phyloP scores from a whole-genome alignment of 1,284 basidiomycete genomes.

The Rhizoctonia solani region DNA sequence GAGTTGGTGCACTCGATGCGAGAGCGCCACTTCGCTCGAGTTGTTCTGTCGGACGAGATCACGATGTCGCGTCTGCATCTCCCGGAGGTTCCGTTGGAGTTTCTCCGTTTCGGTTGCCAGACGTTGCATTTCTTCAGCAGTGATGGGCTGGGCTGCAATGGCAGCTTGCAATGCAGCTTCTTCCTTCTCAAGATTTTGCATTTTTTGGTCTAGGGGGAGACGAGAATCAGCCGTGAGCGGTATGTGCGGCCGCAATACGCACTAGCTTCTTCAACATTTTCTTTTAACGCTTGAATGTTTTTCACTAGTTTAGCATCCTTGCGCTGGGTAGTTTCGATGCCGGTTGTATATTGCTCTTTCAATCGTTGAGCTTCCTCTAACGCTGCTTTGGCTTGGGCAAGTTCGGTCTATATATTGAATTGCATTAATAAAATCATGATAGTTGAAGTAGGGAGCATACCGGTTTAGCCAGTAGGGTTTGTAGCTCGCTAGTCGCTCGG shows the following conservation, averaged over 20 bases:
- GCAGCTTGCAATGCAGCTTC: slow-evolving; percentile 22
- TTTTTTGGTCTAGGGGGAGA: slow-evolving; percentile 20
- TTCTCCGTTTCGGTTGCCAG: slow-evolving; percentile 36
- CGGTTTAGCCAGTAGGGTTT: slow-evolving; percentile 7
- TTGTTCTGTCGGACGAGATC: slow-evolving; percentile 28
- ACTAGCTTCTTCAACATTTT: slow-evolving; percentile 26
- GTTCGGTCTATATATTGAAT: slow-evolving; percentile 2
- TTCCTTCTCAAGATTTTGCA: slow-evolving; percentile 31
- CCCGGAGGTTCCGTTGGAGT: slow-evolving; percentile 30
- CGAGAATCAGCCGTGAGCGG: background rate
- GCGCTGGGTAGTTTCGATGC: slow-evolving; percentile 32
- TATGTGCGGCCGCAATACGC: background rate
- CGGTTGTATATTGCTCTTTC: slow-evolving; percentile 21
- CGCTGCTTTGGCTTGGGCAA: slow-evolving; percentile 6
- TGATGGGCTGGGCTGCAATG: slow-evolving; percentile 36
- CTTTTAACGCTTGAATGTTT: slow-evolving; percentile 20
- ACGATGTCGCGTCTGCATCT: slow-evolving; percentile 14
- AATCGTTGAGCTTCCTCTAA: slow-evolving; percentile 7
- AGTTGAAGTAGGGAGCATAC: slow-evolving; percentile 4
- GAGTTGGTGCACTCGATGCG: slow-evolving; percentile 32
- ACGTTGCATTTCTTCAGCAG: slow-evolving; percentile 35
- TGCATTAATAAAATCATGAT: background rate
- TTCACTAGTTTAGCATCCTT: slow-evolving; percentile 30
- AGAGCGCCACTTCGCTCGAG: slow-evolving; percentile 34
- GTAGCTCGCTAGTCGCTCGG: slow-evolving; percentile 11